phyloP scores from a whole-genome alignment of 441 rosid genomes.

The Corymbia calophylla region DNA sequence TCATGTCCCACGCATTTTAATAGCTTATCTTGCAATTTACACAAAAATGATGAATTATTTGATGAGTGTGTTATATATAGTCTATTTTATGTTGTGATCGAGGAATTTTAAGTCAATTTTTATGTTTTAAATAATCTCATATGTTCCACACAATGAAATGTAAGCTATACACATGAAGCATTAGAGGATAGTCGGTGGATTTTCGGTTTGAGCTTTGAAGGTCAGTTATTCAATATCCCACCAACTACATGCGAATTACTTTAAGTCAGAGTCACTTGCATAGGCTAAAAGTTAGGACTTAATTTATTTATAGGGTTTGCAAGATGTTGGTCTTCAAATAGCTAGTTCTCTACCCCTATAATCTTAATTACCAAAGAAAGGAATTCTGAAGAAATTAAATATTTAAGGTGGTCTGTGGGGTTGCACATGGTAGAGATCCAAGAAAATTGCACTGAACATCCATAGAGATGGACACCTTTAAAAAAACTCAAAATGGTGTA shows the following conservation, averaged over 20 bases:
- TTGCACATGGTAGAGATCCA: not conserved
- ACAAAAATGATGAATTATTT: not conserved
- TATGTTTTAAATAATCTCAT: not conserved
- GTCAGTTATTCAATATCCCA: not conserved
- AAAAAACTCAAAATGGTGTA: no score
- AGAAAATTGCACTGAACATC: not conserved
- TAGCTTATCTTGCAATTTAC: not conserved
- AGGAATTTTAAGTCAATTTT: not conserved
- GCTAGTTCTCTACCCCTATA: not conserved
- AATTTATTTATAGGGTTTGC: not conserved
- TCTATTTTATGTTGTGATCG: not conserved
- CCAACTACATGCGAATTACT: accelerated
- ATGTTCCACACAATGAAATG: not conserved
- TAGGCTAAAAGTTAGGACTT: not conserved
- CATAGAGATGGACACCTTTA: no score
- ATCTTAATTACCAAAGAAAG: not conserved
- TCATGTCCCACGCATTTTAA: not conserved
- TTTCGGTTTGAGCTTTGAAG: not conserved
- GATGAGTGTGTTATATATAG: not conserved
- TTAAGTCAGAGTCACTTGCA: not conserved
- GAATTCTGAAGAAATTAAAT: not conserved
- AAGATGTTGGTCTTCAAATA: not conserved
- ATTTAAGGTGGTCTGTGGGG: not conserved
- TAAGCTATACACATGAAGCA: not conserved
- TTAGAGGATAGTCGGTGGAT: not conserved